These are phyloP conservation scores for Alisma plantagoaquatica DNA, from an alignment of 106 monocot species.

Conservation along the genomic window DNA sequence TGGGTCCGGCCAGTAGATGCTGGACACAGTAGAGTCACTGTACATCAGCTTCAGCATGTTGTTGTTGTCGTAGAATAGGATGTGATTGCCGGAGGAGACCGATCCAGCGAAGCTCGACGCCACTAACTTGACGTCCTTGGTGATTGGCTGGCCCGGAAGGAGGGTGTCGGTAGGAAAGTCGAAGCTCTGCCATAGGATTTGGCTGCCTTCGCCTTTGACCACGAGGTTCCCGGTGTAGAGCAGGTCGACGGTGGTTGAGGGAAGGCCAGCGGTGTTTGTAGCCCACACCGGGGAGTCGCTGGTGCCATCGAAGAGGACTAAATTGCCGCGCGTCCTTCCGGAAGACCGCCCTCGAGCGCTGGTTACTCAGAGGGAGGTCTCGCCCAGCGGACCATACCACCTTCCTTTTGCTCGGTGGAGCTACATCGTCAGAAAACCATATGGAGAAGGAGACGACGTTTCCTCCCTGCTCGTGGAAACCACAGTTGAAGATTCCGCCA, in stretches of 20 bases:
- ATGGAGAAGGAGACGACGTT: constrained; percentile 36
- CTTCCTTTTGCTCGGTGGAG: too few species aligned
- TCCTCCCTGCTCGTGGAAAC: constrained; percentile 29
- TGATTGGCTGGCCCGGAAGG: constrained; percentile 3
- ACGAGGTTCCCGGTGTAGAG: constrained; percentile 4
- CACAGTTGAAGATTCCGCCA: constrained; percentile 21
- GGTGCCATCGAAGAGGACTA: not conserved
- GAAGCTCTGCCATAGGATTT: constrained; percentile 6
- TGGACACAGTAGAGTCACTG: not conserved
- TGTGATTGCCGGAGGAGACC: not conserved
- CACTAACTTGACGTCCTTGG: not conserved
- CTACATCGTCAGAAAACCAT: constrained; percentile 28
- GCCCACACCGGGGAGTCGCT: not conserved
- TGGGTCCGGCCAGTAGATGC: not conserved
- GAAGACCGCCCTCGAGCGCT: not conserved
- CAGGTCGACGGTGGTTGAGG: not conserved
- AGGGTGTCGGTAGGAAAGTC: constrained; percentile 3
- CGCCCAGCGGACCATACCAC: constrained; percentile 36
- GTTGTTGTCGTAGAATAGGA: not conserved
- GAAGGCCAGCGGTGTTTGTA: not conserved
- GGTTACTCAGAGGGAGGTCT: constrained; percentile 15
- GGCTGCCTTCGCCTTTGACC: not conserved
- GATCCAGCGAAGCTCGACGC: not conserved
- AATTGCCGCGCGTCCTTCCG: constrained; percentile 1
- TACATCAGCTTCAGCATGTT: not conserved